Conservation (phyloP, 805 yeast genomes). For the Yarrowia osloensis region DNA sequence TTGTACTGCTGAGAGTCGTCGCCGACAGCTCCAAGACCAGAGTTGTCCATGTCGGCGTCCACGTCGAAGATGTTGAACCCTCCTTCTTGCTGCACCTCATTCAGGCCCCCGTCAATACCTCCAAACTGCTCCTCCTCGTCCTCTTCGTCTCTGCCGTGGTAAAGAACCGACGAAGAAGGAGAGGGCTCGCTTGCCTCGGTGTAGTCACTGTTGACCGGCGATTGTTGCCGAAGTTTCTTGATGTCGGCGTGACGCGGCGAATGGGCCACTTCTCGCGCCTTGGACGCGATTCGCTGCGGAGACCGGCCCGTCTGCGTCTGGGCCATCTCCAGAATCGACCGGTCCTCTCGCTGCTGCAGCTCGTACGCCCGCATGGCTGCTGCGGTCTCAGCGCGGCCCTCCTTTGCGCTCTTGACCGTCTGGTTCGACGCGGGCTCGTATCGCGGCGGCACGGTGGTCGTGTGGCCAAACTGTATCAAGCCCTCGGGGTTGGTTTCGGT, state of each 20-base stretch:
- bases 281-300: slow-evolving; percentile 4
- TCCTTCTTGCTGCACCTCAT: not conserved
- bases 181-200: not conserved
- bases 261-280: not conserved
- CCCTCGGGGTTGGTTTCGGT: not conserved
- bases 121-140: not conserved
- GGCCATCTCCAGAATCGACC: slow-evolving; percentile 5
- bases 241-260: not conserved
- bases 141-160: slow-evolving; percentile 7
- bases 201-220: not conserved
- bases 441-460: not conserved
- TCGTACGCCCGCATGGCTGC: not conserved
- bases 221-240: not conserved
- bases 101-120: not conserved
- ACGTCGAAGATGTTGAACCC: slow-evolving; percentile 7
- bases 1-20: slow-evolving; percentile 6
- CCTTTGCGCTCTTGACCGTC: slow-evolving; percentile 26
- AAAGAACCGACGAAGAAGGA: slow-evolving; percentile 7
- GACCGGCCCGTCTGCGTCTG: not conserved
- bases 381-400: slow-evolving; percentile 15
- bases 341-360: not conserved
- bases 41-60: not conserved
- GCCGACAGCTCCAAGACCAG: not conserved
- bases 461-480: not conserved
- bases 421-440: slow-evolving; percentile 7